Conservation (phyloP, 2,329 filamentous ascomycete genomes). For the Falciphora oryzae region DNA sequence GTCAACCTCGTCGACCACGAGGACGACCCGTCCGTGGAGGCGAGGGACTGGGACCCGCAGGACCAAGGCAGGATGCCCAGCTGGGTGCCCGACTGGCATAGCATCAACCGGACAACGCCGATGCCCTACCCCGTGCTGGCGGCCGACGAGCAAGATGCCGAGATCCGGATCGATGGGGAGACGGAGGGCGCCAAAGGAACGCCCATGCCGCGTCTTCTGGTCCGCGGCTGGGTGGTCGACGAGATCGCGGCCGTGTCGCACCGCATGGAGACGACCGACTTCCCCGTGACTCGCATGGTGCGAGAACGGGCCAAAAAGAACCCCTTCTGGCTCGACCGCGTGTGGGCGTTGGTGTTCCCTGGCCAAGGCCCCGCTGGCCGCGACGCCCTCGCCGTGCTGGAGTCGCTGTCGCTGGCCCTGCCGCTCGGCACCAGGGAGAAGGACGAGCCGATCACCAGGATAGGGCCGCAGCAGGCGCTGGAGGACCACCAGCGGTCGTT, state of each 20-base stretch:
- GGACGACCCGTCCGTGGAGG: constrained; percentile 10
- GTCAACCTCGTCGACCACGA: constrained; percentile 16
- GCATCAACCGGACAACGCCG: constrained; percentile 16
- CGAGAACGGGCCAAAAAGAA: constrained; percentile 14
- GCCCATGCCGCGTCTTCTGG: constrained; percentile 13
- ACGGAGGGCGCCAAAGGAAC: constrained; percentile 9
- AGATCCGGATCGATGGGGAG: constrained; percentile 10
- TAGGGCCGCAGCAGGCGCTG: constrained; percentile 10
- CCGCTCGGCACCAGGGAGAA: constrained; percentile 14
- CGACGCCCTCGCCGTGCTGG: constrained; percentile 12
- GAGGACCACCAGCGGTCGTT: constrained; percentile 14
- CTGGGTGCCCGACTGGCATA: constrained; percentile 17
- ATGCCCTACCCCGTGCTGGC: constrained; percentile 8
- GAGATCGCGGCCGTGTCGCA: constrained; percentile 14
- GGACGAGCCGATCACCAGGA: constrained; percentile 6
- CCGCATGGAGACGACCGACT: constrained; percentile 17
- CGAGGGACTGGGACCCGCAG: constrained; percentile 10
- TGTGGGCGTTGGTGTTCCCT: constrained; percentile 12
- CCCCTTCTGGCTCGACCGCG: constrained; percentile 15
- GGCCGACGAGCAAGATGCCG: constrained; percentile 5
- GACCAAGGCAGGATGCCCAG: constrained; percentile 14
- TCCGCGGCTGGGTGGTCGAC: constrained; percentile 15
- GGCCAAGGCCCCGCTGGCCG: neutral
- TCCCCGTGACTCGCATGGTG: constrained; percentile 13
- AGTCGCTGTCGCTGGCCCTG: constrained; percentile 14